Evolutionary conservation across 495 filamentous ascomycete species (phyloP).

Genomic region (Trichoderma erinaceum): DNA sequence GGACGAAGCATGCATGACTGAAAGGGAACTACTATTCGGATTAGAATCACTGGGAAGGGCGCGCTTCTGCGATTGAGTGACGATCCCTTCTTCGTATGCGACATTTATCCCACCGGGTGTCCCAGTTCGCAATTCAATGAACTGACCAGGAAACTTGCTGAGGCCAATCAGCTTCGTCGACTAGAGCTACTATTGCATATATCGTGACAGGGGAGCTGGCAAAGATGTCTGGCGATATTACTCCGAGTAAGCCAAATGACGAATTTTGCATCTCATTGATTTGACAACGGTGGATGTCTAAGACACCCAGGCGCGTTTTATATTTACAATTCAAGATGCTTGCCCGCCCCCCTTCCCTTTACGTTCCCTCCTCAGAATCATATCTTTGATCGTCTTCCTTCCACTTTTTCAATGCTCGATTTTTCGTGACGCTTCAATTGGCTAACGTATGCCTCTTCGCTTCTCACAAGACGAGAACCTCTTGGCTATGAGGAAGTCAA

Average conservation of each 20-base stretch:
- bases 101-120: background rate
- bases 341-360: background rate
- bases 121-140: background rate
- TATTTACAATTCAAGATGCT: background rate
- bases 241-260: conserved; percentile 7
- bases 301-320: background rate
- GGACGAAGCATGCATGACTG: background rate
- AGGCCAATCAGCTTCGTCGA: background rate
- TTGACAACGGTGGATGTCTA: background rate
- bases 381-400: background rate
- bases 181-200: background rate
- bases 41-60: background rate
- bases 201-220: conserved; percentile 3
- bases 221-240: conserved; percentile 11
- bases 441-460: background rate
- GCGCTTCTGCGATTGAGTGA: background rate
- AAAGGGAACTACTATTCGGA: background rate
- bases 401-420: background rate
- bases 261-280: background rate
- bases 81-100: background rate
- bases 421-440: background rate
- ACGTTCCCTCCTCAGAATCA: background rate
- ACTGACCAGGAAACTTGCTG: background rate
- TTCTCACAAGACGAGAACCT: background rate
- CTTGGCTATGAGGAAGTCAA: conserved; percentile 7